Evolutionary conservation across 1,284 basidiomycete species (phyloP).

Genomic region (Trichosporon ovoides): DNA sequence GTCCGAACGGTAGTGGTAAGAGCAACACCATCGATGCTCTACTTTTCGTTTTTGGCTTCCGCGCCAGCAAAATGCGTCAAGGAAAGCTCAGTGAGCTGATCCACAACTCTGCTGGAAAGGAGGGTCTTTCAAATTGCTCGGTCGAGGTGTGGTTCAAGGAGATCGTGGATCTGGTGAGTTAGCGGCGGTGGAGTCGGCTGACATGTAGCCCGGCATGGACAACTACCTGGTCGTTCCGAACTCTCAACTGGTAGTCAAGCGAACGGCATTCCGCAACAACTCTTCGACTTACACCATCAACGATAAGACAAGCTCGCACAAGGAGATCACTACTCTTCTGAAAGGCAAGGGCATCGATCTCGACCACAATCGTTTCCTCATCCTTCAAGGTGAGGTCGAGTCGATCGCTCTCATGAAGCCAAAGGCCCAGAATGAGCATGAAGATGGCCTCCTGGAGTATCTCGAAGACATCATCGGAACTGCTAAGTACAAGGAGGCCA

Average conservation of each 20-base stretch:
- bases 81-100: conserved; percentile 96
- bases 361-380: conserved; percentile 97
- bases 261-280: conserved; percentile 85
- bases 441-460: conserved; percentile 95
- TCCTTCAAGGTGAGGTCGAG: conserved; percentile 97
- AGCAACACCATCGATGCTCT: conserved; percentile 99
- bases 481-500: conserved; percentile 79
- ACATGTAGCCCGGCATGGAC: conserved; percentile 72
- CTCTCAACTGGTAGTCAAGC: conserved; percentile 77
- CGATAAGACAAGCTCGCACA: conserved; percentile 67
- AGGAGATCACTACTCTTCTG: conserved; percentile 82
- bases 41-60: conserved; percentile 96
- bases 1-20: conserved; percentile 93
- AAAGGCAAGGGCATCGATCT: conserved; percentile 93
- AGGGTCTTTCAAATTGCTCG: conserved; percentile 77
- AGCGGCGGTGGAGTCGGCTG: conserved; percentile 1
- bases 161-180: conserved; percentile 75
- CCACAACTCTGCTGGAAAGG: conserved; percentile 82
- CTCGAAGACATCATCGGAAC: conserved; percentile 98
- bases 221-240: conserved; percentile 75
- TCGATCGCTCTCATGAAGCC: conserved; percentile 99
- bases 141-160: conserved; percentile 96
- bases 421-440: conserved; percentile 87
- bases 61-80: conserved; percentile 96
- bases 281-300: conserved; percentile 89